Evolutionary conservation across 495 filamentous ascomycete genomes (phyloP).

Genomic region (Clavariopsis aquatica): DNA sequence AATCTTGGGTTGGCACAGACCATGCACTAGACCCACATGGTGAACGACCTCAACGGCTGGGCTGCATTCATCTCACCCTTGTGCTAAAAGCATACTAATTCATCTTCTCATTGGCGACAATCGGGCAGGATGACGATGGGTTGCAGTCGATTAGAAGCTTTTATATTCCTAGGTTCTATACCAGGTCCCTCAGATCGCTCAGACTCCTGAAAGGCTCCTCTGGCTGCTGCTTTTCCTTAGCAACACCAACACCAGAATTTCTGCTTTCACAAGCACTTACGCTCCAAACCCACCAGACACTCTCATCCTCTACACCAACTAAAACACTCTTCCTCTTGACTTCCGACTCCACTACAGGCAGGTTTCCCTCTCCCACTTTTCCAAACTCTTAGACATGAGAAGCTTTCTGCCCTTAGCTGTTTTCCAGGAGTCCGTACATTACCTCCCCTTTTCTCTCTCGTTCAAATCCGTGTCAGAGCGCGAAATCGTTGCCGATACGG

Average conservation of each 20-base stretch:
- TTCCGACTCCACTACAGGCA: not conserved
- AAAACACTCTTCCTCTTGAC: not conserved
- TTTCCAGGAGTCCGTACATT: not conserved
- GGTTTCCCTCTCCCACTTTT: not conserved
- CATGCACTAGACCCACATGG: not conserved
- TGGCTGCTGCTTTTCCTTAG: no score
- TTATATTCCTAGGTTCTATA: no score
- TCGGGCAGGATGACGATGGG: no score
- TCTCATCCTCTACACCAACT: not conserved
- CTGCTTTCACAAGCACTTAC: not conserved
- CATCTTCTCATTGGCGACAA: no score
- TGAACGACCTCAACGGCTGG: constrained; percentile 1
- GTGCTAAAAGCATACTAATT: no score
- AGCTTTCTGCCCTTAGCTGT: not conserved
- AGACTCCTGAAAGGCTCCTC: no score
- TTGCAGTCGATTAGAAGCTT: no score
- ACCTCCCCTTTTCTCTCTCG: not conserved
- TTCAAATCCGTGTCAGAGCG: not conserved
- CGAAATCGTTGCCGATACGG: not conserved
- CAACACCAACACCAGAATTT: not conserved
- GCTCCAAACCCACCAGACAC: no score
- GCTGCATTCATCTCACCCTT: not conserved
- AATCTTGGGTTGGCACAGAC: not conserved
- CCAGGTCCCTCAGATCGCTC: no score
- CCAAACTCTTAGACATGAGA: not conserved